Percentiles rank a stretch among this genome's conserved stretches.
phyloP scores from a whole-genome alignment of 2,329 filamentous ascomycete genomes.

The Epichloe brachyelytri region DNA sequence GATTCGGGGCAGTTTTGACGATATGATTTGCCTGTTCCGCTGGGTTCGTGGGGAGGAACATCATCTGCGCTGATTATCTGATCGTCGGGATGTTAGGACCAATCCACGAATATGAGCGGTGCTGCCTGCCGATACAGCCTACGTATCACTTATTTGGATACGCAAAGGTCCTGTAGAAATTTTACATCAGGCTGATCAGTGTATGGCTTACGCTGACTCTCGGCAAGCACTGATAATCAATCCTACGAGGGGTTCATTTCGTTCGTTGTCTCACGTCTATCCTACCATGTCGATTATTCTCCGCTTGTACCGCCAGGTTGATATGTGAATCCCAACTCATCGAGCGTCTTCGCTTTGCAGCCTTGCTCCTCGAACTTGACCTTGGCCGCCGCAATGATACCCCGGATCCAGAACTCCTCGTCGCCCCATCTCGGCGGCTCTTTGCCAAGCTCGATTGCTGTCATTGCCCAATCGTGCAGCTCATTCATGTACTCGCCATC shows the following conservation, averaged over 20 bases:
- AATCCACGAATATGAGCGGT: neutral
- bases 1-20: no score
- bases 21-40: no score
- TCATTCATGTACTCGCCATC: slow-evolving; percentile 61
- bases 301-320: slow-evolving; percentile 10
- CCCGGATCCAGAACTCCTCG: slow-evolving; percentile 59
- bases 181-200: neutral
- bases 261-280: no score
- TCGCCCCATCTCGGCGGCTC: slow-evolving; percentile 58
- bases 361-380: slow-evolving; percentile 57
- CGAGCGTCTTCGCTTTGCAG: slow-evolving; percentile 48
- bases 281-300: no score
- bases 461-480: slow-evolving; percentile 47
- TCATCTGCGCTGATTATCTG: neutral
- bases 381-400: slow-evolving; percentile 55
- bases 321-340: slow-evolving; percentile 60
- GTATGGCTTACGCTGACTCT: neutral
- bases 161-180: neutral
- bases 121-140: neutral
- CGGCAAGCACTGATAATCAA: neutral
- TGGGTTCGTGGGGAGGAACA: no score
- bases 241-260: neutral
- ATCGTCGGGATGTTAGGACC: neutral
- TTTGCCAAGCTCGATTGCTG: slow-evolving; percentile 44
- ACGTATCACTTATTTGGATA: neutral